Evolutionary conservation across 352 stramenopile genomes (phyloP), one percentile per base, ranked within the genome.

Genomic region (Phytophthora chlamydospora): DNA sequence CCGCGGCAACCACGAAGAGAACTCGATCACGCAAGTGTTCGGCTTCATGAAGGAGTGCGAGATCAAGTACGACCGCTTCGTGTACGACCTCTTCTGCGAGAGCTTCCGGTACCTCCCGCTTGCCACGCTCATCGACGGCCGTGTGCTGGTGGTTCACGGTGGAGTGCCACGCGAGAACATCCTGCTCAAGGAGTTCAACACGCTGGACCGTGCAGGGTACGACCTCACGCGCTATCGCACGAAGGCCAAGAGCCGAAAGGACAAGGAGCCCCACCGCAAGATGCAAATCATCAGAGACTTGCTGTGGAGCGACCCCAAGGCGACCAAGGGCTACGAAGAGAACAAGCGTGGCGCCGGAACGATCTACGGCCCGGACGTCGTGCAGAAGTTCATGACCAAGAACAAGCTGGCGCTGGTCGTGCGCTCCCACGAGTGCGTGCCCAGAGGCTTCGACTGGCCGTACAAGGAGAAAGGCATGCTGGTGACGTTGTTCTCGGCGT

Each of bases 11-110:
- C 88, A 96, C 67, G 87, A 96, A 68, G 85, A 95, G 54, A 78
- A 76, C 43, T 91, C 79, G 35, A 93, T 95, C 55, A 95, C 84
- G 14, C 78, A 93, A 66, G 80, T 93, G 13, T 93, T 95, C 68
- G 86, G 86, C 3, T 95, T 95, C 55, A 91, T 92, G 84, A 92
- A 89, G 59, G 85, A 95, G 69, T 89, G 78, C 61, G 77, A 90
- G 55, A 63, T 81, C 55, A 95, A 95, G 68, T 95, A 95, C 68
- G 85, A 95, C 64, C 54, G 63, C 27, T 85, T 73, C 48, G 74
- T 95, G 36, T 95, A 80, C 63, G 76, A 91, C n/a, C 64, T 93
- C 29, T 93, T 93, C 58, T 93, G 85, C 51, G 80, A 91, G 69
- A 87, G 75, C 33, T 93, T 95, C 64, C 78, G 83, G 43, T 85